Evolutionary conservation across 176 grass and related monocot genomes (phyloP).

Genomic region (Alloteropsis semialata): DNA sequence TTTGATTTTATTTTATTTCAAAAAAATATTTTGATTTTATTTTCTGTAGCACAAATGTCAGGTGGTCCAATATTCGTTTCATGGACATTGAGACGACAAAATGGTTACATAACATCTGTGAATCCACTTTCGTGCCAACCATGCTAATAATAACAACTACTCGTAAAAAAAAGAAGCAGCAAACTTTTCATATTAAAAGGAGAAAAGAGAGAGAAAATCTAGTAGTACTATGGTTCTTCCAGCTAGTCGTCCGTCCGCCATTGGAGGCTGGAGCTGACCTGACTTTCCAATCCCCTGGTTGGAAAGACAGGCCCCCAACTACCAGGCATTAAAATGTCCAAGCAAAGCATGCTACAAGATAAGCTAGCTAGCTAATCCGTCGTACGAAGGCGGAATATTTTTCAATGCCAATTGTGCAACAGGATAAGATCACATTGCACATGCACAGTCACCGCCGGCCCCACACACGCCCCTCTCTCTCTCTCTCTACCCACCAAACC

Average conservation of each 20-base stretch:
- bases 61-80: too few relatives aligned
- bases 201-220: background rate
- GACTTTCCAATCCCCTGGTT: constrained; percentile 25
- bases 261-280: background rate
- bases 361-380: constrained; percentile 11
- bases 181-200: background rate
- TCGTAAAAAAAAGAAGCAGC: background rate
- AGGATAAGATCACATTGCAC: constrained; percentile 57
- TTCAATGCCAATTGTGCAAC: constrained; percentile 13
- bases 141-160: background rate
- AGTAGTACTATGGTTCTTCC: background rate
- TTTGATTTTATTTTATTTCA: background rate
- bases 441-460: constrained; percentile 29
- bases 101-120: background rate
- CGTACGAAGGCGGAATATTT: constrained; percentile 38
- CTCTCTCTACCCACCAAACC: background rate
- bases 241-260: constrained; percentile 7
- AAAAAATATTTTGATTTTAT: background rate
- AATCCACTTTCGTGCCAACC: background rate
- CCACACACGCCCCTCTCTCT: background rate
- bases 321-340: constrained; percentile 37
- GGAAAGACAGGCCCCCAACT: constrained; percentile 27
- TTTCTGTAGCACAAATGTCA: background rate
- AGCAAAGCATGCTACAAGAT: constrained; percentile 33
- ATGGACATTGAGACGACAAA: background rate